Base-by-base conservation (phyloP, 2,329 filamentous ascomycete genomes). In the Cladosporium austrohemisphaericum region DNA sequence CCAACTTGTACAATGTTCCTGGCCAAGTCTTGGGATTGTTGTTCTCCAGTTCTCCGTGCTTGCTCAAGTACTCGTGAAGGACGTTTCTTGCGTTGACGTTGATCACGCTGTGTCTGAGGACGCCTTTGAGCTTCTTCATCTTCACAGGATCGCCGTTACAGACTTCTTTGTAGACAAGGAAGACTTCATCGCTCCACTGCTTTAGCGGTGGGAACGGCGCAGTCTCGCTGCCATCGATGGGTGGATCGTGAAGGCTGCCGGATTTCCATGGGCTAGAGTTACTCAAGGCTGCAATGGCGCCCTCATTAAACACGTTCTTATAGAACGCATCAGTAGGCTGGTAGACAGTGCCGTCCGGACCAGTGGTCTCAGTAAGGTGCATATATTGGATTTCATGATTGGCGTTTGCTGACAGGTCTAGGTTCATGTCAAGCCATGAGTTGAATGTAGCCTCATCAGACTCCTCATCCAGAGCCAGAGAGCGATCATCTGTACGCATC, bases 171-270 rank as follows among this genome's bases (percentile, higher is more conserved):
- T 50, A 50, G 16, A 31, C 23, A 16, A 41, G 16, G 38, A 50
- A 50, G 20, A 38, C 22, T 36, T n/a, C 47, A 22, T 50, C 47
- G 16, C 47, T 50, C 47, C 47, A 50, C n/a, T 37, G 37, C 16
- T 33, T 41, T 20, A 50, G 38, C 7, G 47, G 38, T 22, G 47
- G 47, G 16, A 36, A 37, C 2, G 47, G 20, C 3, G 16, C 37
- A 5, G 18, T 18, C 11, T n/a, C n/a, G n/a, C 23, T 43, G 14
- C 47, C 47, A 16, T 50, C 38, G 4, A 50, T 10, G 28, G 38
- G 3, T 37, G 47, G 23, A 36, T 43, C 25, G 6, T 37, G 13
- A 31, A 26, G 7, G 18, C 29, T n/a, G 7, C 47, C 47, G n/a
- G 31, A 22, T 13, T 22, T 28, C 47, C 37, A 41, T 13, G 47